Conservation (phyloP, 306 rosid species). For the Malus sieversii region DNA sequence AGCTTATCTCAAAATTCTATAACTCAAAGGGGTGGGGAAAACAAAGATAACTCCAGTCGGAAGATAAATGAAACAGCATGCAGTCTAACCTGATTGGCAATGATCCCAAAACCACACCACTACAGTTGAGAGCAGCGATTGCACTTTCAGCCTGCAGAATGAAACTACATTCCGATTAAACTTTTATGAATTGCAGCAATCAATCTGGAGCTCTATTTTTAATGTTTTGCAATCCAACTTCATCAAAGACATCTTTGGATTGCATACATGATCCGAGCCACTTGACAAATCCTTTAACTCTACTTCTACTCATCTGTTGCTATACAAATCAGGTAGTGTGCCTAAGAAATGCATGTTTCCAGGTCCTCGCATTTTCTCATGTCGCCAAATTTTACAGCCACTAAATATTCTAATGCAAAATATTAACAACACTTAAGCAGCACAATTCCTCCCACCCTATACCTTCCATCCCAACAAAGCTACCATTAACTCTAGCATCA, state of each 20-base stretch:
- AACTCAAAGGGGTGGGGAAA: not conserved
- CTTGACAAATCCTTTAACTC: not conserved
- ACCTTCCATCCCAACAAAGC: not conserved
- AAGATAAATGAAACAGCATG: constrained; percentile 16
- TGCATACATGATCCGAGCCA: not conserved
- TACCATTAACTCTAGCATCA: not conserved
- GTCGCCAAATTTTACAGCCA: not conserved
- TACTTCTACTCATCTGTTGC: not conserved
- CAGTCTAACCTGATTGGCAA: constrained; percentile 84
- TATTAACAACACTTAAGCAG: not conserved
- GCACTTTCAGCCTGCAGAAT: constrained; percentile 72
- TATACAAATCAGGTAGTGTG: not conserved
- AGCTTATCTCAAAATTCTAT: not conserved
- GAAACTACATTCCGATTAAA: not conserved
- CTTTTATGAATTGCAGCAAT: not conserved
- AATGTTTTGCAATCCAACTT: not conserved
- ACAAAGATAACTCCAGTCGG: not conserved
- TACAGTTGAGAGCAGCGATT: constrained; percentile 42
- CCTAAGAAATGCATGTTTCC: not conserved
- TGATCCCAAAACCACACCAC: constrained; percentile 74
- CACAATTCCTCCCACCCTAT: not conserved
- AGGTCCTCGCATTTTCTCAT: not conserved
- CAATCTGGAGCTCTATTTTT: not conserved
- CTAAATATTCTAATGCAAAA: not conserved
- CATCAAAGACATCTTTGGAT: not conserved